Evolutionary conservation across 768 basidiomycete species (phyloP).

Genomic region (Sarcodon aspratus): DNA sequence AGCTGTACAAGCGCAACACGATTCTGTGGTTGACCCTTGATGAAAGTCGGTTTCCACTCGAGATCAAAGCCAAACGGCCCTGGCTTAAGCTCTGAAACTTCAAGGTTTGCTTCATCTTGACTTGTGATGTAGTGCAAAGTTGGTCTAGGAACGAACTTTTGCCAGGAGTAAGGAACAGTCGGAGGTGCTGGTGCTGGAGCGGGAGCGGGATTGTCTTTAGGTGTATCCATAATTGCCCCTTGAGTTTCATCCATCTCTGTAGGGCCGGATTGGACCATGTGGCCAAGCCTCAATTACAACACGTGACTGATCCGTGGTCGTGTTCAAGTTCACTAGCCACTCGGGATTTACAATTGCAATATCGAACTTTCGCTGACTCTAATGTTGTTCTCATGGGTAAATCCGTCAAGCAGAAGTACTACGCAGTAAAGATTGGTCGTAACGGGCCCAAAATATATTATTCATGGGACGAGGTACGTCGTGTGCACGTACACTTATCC

Average conservation of each 20-base stretch:
- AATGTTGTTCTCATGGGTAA: constrained; percentile 3
- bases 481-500: background rate
- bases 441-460: constrained; percentile 45
- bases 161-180: background rate
- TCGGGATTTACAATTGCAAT: background rate
- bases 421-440: constrained; percentile 49
- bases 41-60: constrained; percentile 64
- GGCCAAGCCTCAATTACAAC: background rate
- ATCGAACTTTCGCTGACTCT: no score
- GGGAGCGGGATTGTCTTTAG: background rate
- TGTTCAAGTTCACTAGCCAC: background rate
- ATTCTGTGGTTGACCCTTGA: constrained; percentile 44
- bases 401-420: constrained; percentile 36
- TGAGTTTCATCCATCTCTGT: background rate
- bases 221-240: background rate
- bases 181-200: background rate
- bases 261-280: background rate
- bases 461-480: constrained; percentile 48
- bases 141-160: background rate
- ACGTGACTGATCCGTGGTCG: background rate
- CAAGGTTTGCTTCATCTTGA: constrained; percentile 6
- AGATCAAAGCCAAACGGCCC: constrained; percentile 53
- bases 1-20: constrained; percentile 69
- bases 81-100: constrained; percentile 8
- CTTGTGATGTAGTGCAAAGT: constrained; percentile 10